Evolutionary conservation across 768 basidiomycete genomes (phyloP).

Genomic region (Symmetrospora coprosmae): DNA sequence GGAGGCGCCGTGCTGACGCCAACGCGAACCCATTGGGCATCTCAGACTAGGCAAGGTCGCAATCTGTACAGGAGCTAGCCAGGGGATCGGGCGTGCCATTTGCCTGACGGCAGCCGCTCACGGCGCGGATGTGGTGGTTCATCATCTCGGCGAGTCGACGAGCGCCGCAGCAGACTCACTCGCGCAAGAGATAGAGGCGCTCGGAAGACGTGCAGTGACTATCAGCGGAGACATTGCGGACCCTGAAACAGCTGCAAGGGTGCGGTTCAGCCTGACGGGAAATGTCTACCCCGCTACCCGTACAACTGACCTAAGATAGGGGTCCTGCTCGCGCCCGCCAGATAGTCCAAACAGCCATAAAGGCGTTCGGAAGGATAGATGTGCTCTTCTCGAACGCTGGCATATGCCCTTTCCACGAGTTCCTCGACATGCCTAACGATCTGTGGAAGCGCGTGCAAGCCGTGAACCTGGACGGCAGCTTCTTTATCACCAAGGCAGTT

Average conservation of each 20-base stretch:
- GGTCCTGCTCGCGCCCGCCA: no score
- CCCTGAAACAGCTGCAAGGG: not conserved
- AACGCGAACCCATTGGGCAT: no score
- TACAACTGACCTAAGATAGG: no score
- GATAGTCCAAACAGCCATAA: conserved; percentile 52
- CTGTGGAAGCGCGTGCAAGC: conserved; percentile 54
- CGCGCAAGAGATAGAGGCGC: conserved; percentile 42
- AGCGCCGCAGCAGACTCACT: conserved; percentile 44
- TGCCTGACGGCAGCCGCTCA: conserved; percentile 53
- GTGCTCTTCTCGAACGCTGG: conserved; percentile 50
- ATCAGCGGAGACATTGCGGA: conserved; percentile 52
- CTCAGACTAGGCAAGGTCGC: not conserved
- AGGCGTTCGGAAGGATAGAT: conserved; percentile 51
- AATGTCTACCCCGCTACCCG: no score
- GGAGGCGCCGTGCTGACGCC: no score
- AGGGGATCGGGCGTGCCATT: conserved; percentile 57
- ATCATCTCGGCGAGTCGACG: conserved; percentile 54
- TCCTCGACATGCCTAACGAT: conserved; percentile 53
- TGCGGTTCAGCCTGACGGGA: no score
- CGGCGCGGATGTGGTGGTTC: conserved; percentile 54
- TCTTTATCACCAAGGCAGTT: conserved; percentile 40
- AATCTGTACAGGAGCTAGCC: conserved; percentile 32
- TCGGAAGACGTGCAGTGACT: conserved; percentile 41
- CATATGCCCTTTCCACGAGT: conserved; percentile 64
- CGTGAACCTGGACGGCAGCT: conserved; percentile 63